Conservation (phyloP, 2,329 filamentous ascomycete species). For the Verticillium dahliae region DNA sequence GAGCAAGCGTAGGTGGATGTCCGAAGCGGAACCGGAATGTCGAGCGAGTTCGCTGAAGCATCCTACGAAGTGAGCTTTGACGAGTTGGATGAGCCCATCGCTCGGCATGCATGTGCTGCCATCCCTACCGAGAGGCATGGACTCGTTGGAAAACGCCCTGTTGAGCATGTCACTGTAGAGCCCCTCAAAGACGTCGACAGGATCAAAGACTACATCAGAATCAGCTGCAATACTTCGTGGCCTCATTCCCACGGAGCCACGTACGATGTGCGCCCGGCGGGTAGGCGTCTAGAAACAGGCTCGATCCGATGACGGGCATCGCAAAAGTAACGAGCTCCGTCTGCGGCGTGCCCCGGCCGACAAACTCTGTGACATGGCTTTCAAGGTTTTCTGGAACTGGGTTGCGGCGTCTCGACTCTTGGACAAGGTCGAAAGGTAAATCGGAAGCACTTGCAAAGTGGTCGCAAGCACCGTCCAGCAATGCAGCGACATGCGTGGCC, state of each 20-base stretch:
- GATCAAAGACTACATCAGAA: constrained; percentile 3
- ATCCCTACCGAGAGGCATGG: background rate
- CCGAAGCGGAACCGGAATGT: background rate
- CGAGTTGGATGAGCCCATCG: background rate
- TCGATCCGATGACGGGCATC: constrained; percentile 1
- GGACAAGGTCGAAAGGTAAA: constrained; percentile 1
- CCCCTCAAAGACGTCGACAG: background rate
- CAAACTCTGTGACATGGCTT: background rate
- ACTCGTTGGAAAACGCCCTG: background rate
- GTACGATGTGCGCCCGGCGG: background rate
- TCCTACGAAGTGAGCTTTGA: background rate
- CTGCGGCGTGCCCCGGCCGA: background rate
- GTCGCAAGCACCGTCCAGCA: background rate
- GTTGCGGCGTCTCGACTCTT: background rate
- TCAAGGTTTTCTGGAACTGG: background rate
- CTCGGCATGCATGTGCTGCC: background rate
- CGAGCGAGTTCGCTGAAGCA: background rate
- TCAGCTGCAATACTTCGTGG: background rate
- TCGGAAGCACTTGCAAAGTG: background rate
- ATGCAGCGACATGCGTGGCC: background rate
- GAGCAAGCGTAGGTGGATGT: background rate
- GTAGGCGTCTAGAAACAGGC: constrained; percentile 3
- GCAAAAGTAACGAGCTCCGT: background rate
- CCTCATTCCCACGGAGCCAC: background rate
- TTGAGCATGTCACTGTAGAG: constrained; percentile 2